A percentile compares a stretch with the other conserved stretches of the same genome.
Evolutionary conservation across 2,329 filamentous ascomycete genomes (phyloP).

Genomic region (Trichoderma simmonsii): DNA sequence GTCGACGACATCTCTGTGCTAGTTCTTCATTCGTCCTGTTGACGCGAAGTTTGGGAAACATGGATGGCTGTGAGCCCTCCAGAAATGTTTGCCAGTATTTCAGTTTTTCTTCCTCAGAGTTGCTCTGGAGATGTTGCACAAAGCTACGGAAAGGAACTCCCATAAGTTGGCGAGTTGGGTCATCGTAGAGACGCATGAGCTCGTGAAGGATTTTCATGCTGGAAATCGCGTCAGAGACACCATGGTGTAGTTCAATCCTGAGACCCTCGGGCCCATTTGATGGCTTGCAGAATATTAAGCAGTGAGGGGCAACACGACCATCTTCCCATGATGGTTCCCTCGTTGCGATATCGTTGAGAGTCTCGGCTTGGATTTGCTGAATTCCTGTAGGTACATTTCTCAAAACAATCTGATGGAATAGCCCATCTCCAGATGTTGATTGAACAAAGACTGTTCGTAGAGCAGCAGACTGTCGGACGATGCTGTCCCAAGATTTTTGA

Average conservation of each 20-base stretch:
- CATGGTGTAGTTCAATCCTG: neutral
- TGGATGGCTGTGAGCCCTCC: neutral
- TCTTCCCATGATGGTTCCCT: neutral
- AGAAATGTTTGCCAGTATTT: neutral
- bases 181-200: neutral
- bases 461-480: neutral
- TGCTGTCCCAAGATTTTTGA: neutral
- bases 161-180: neutral
- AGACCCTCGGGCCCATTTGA: neutral
- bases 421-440: neutral
- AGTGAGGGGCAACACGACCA: neutral
- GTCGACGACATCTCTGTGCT: neutral
- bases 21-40: neutral
- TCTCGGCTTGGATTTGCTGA: neutral
- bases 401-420: neutral
- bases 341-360: neutral
- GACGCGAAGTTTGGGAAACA: neutral
- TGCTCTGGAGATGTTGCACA: neutral
- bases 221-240: neutral
- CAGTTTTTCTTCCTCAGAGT: neutral
- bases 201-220: neutral
- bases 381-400: neutral
- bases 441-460: neutral
- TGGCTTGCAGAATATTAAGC: neutral
- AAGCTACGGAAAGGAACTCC: neutral